phyloP scores from a whole-genome alignment of 1,139 yeast genomes.

The Lodderomyces jiufengensis region DNA sequence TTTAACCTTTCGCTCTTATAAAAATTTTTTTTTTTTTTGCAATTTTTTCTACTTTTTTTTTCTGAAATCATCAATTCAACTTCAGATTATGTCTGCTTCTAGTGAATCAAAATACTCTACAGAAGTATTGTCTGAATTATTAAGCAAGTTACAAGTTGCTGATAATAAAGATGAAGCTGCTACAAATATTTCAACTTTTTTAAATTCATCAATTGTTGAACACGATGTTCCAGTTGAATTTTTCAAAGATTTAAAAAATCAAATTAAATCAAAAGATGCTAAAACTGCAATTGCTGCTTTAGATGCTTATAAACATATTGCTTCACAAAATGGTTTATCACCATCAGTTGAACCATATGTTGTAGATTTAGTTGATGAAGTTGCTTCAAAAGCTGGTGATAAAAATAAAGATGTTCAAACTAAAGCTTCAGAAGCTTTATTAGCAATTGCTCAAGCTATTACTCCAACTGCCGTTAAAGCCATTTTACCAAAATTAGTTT shows the following conservation, averaged over 20 bases:
- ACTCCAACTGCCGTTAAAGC: slow-evolving; percentile 94
- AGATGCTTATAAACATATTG: slow-evolving; percentile 80
- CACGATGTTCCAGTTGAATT: slow-evolving; percentile 95
- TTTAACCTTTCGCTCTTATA: too few relatives aligned
- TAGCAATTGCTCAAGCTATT: slow-evolving; percentile 73
- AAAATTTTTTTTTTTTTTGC: slow-evolving; percentile 4
- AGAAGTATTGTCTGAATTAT: slow-evolving; percentile 90
- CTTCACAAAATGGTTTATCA: slow-evolving; percentile 72
- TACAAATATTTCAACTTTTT: slow-evolving; percentile 84
- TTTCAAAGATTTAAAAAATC: slow-evolving; percentile 71
- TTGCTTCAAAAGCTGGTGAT: slow-evolving; percentile 84
- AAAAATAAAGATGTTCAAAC: slow-evolving; percentile 74
- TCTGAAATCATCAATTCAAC: slow-evolving; percentile 10
- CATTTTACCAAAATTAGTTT: slow-evolving; percentile 75
- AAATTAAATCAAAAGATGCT: slow-evolving; percentile 72
- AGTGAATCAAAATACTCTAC: slow-evolving; percentile 62
- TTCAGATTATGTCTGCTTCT: slow-evolving; percentile 52
- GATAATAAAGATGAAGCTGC: slow-evolving; percentile 88
- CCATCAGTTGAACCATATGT: slow-evolving; percentile 96
- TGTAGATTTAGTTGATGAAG: slow-evolving; percentile 67
- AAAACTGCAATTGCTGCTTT: slow-evolving; percentile 69
- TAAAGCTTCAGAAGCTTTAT: slow-evolving; percentile 68
- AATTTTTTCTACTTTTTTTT: slow-evolving; percentile 1
- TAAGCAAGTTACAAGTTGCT: slow-evolving; percentile 89
- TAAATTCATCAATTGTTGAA: slow-evolving; percentile 96